Evolutionary conservation across 169 alveolate genomes (phyloP), one percentile per base, ranked within the genome.

Genomic region (Babesia ovata): DNA sequence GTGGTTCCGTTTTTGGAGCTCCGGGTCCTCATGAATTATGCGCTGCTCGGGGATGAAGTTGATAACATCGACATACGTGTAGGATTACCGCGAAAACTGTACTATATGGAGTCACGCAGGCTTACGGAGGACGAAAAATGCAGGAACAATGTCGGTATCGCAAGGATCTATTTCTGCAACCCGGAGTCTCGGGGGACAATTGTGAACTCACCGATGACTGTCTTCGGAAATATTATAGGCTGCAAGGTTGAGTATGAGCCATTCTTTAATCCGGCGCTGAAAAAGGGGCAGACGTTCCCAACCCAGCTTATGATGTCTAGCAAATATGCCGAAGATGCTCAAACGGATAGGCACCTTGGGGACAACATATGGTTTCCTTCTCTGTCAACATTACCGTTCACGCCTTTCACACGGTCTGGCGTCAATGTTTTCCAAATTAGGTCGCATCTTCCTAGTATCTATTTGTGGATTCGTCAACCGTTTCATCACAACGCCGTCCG

Each of bases 91-190:
- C 24, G 33, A 7, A 42, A 14, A 19, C 76, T 75, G 54, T 26
- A 13, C 22, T 75, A 75, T 42, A 63, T 75, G 79, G 84, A 75
- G 56, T 75, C 84, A 12, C 22, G n/a, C 21, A 48, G 46, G 29
- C 54, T 81, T 4, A 61, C 88, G 44, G 88, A 81, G 72, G 88
- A 70, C 33, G 88, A 81, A 24, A 81, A 81, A 45, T 61, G 28
- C 52, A 54, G 88, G 26, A 81, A 81, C 29, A 44, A 59, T 22
- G 57, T 62, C 26, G 88, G 88, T 29, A 12, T 81, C 44, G 88
- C 88, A 4, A 48, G 88, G 60, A 46, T 81, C 36, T 81, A 81
- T 63, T 81, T 50, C 33, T 62, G n/a, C 53, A 58, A 81, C 63
- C 54, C 76, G 39, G 49, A 48, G 26, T 9, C 50, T 12, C 54